These are phyloP conservation scores for Hanseniaspora clermontiae DNA, from an alignment of 805 yeast genomes.

Conservation along the genomic window DNA sequence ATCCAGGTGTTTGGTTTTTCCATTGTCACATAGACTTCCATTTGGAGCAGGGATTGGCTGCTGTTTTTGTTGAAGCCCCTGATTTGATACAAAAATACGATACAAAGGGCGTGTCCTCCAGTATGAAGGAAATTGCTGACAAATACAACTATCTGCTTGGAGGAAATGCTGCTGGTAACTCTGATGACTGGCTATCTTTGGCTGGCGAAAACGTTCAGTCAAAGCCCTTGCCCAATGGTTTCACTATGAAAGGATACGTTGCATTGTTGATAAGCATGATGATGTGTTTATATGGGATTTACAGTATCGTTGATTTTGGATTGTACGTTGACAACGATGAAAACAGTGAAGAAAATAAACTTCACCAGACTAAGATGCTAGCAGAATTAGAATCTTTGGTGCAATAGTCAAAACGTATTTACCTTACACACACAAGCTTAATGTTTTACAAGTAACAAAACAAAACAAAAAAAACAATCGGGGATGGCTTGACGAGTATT, in stretches of 20 bases:
- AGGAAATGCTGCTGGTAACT: conserved; percentile 69
- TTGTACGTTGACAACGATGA: conserved; percentile 36
- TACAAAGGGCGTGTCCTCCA: conserved; percentile 24
- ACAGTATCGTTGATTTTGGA: conserved; percentile 50
- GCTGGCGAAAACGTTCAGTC: conserved; percentile 50
- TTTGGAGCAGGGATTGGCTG: conserved; percentile 67
- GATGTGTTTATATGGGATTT: conserved; percentile 48
- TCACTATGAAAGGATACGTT: conserved; percentile 56
- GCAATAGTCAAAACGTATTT: background rate
- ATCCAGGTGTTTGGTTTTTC: conserved; percentile 91
- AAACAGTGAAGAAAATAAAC: background rate
- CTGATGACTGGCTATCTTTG: conserved; percentile 43
- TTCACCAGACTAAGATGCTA: background rate
- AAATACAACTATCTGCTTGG: conserved; percentile 33
- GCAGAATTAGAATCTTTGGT: background rate
- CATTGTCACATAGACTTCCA: conserved; percentile 89
- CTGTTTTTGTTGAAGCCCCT: conserved; percentile 62
- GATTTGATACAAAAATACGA: conserved; percentile 34
- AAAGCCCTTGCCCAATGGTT: conserved; percentile 53
- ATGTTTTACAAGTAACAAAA: no score
- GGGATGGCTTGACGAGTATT: background rate
- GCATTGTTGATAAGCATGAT: conserved; percentile 45
- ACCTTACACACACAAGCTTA: no score
- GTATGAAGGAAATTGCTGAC: conserved; percentile 40
- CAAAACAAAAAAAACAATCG: no score